A percentile compares a stretch with the other conserved stretches of the same genome.
Conservation (phyloP, 2,329 filamentous ascomycete genomes). For the Fusarium multiceps region DNA sequence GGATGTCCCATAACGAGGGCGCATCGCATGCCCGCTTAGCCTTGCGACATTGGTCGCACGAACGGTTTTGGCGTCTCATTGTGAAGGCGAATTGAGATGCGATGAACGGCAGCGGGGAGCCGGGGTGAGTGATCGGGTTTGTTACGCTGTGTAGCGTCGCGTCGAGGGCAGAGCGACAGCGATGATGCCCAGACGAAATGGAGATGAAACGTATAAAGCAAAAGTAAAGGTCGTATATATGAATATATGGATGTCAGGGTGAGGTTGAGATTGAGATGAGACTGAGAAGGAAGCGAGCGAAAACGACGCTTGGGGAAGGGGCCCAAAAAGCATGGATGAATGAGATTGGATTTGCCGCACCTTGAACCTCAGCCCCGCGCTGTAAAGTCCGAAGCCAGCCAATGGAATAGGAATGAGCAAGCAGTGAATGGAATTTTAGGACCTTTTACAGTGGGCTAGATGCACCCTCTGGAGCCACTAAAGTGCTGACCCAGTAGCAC, state of each 20-base stretch:
- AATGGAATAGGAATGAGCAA: conserved; percentile 11
- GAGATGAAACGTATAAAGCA: neutral
- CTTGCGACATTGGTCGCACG: conserved; percentile 47
- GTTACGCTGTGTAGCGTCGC: conserved; percentile 19
- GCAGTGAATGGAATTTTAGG: conserved; percentile 15
- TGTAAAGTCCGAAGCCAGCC: conserved; percentile 20
- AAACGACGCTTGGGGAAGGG: conserved; percentile 26
- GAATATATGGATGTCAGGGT: conserved; percentile 10
- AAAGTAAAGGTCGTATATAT: conserved; percentile 15
- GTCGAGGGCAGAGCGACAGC: conserved; percentile 20
- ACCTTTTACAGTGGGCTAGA: conserved; percentile 12
- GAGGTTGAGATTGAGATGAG: conserved; percentile 31
- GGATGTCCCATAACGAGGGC: conserved; percentile 46
- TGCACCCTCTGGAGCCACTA: conserved; percentile 11
- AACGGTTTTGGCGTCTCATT: conserved; percentile 47
- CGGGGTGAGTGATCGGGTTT: conserved; percentile 14
- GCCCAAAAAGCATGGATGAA: conserved; percentile 36
- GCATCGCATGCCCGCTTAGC: conserved; percentile 47
- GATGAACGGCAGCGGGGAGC: neutral
- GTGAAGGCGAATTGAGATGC: conserved; percentile 13
- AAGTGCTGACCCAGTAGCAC: conserved; percentile 18
- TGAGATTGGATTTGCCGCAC: conserved; percentile 42
- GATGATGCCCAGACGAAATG: neutral
- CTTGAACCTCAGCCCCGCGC: conserved; percentile 28
- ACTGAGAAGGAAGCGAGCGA: conserved; percentile 8